These are phyloP conservation scores for Elongisporangium senticosum DNA, from an alignment of 352 stramenopile species.

Conservation along the genomic window DNA sequence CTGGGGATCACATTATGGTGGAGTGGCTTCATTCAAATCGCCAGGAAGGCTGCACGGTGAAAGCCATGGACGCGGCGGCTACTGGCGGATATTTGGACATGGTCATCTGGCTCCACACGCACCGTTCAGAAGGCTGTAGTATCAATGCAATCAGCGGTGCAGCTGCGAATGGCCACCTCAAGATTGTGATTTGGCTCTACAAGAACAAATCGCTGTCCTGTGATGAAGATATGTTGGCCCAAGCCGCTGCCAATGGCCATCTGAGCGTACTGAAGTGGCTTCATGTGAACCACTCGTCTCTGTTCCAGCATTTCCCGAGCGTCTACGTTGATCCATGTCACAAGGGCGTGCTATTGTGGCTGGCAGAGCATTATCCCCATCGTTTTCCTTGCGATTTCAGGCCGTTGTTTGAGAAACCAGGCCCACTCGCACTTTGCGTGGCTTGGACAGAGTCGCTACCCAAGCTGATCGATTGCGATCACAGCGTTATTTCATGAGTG, in stretches of 20 bases:
- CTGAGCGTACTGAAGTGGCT: slow-evolving; percentile 51
- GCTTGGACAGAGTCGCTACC: not conserved
- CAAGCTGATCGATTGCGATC: not conserved
- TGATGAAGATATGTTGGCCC: slow-evolving; percentile 8
- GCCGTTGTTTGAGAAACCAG: not conserved
- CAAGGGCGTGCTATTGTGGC: not conserved
- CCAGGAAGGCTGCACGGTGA: slow-evolving; percentile 16
- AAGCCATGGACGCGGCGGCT: slow-evolving; percentile 28
- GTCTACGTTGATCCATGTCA: not conserved
- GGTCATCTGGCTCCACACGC: slow-evolving; percentile 22
- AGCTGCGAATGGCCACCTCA: slow-evolving; percentile 1
- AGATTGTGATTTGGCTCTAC: slow-evolving; percentile 2
- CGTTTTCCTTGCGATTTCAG: not conserved
- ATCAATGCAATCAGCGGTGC: not conserved
- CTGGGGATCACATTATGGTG: slow-evolving; percentile 8
- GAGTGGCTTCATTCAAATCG: slow-evolving; percentile 18
- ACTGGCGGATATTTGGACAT: slow-evolving; percentile 25
- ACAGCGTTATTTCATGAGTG: not conserved
- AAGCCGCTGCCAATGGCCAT: slow-evolving; percentile 34
- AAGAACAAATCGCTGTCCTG: not conserved
- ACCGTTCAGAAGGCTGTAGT: slow-evolving; percentile 21
- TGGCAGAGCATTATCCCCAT: not conserved
- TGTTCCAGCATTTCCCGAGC: not conserved
- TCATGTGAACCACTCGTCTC: slow-evolving; percentile 19
- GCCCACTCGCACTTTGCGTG: not conserved